These are phyloP conservation scores for Eucalyptus melliodora DNA, from an alignment of 345 rosid species.

Conservation along the genomic window DNA sequence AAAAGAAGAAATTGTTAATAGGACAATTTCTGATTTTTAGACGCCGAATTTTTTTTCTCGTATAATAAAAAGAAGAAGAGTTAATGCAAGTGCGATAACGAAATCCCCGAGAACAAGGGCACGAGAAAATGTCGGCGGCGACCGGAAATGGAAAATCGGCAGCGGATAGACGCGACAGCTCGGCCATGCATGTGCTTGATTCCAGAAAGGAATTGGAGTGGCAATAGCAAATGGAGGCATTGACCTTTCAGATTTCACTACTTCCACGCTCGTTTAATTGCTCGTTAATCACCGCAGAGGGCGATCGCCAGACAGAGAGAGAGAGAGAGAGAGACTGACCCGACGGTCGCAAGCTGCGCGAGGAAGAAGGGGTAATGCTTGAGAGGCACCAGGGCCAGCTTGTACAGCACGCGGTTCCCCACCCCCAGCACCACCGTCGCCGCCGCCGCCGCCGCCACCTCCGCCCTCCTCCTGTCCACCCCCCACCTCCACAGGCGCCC, in stretches of 20 bases:
- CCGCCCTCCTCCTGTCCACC: conserved; percentile 13
- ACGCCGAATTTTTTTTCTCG: not conserved
- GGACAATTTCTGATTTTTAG: not conserved
- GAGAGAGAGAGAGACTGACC: conserved; percentile 25
- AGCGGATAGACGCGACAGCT: not conserved
- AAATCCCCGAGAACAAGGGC: not conserved
- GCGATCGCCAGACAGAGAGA: not conserved
- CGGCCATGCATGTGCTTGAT: not conserved
- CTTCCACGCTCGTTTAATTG: not conserved
- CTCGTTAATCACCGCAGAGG: not conserved
- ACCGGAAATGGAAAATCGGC: not conserved
- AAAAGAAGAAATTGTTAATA: not conserved
- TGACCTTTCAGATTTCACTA: not conserved
- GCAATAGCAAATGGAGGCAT: not conserved
- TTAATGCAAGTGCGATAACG: not conserved
- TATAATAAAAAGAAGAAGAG: not conserved
- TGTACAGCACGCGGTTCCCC: conserved; percentile 80
- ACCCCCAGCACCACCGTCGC: conserved; percentile 70
- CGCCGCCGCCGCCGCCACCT: conserved; percentile 63
- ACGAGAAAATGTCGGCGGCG: not conserved
- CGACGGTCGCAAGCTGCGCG: conserved; percentile 93
- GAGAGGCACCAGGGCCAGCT: conserved; percentile 81
- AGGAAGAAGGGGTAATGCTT: conserved; percentile 89
- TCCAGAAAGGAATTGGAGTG: not conserved
- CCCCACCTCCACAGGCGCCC: conserved; percentile 27